Conservation (phyloP, 257 asterid species). For the Schizonepeta tenuifolia region DNA sequence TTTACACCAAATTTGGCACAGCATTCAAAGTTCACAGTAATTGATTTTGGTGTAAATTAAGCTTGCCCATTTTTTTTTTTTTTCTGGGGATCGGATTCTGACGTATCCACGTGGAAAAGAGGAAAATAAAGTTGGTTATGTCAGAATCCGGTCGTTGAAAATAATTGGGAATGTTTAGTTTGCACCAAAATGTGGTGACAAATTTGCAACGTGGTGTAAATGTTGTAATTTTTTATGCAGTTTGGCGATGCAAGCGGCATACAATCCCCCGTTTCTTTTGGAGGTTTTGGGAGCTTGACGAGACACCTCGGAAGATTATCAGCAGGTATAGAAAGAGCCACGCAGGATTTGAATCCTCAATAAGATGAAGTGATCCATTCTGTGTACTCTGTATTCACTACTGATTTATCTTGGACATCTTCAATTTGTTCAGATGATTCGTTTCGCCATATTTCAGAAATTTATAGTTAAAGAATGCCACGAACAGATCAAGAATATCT, state of each 20-base stretch:
- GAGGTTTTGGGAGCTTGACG: conserved; percentile 98
- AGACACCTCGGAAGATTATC: conserved; percentile 90
- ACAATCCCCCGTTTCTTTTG: conserved; percentile 98
- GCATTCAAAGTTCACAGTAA: neutral
- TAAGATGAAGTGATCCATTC: neutral
- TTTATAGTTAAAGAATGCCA: neutral
- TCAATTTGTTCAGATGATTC: neutral
- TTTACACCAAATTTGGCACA: neutral
- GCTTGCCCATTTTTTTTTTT: neutral
- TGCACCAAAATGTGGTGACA: neutral
- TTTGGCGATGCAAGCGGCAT: conserved; percentile 98
- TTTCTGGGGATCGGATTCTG: neutral
- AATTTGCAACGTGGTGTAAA: neutral
- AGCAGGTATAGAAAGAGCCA: conserved; percentile 52
- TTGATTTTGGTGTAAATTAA: neutral
- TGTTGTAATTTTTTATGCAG: conserved; percentile 33
- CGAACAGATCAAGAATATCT: conserved; percentile 1
- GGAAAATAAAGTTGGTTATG: too few species aligned
- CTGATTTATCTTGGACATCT: neutral
- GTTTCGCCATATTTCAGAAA: neutral
- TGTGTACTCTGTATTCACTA: neutral
- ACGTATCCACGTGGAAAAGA: too few species aligned
- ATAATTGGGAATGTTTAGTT: neutral
- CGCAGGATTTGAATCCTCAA: neutral
- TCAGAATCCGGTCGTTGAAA: neutral